Conservation (phyloP, 345 rosid genomes). For the Citrus sinensis region DVS_A1.0 CM039166.1:20494501-20495000, state of each 20-base stretch:
- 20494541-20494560: constrained; percentile 74
- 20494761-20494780: constrained; percentile 50
- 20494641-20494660: constrained; percentile 37
- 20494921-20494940: constrained; percentile 48
- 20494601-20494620: constrained; percentile 67
- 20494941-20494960: constrained; percentile 66
- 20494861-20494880: constrained; percentile 50
- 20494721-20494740: constrained; percentile 49
- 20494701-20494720: constrained; percentile 41
- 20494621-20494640: constrained; percentile 29
- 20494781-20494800: constrained; percentile 43
- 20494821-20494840: constrained; percentile 57
- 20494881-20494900: constrained; percentile 72
- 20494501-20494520: constrained; percentile 67
- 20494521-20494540: constrained; percentile 80
- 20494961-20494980: constrained; percentile 30
- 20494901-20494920: constrained; percentile 45
- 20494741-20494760: constrained; percentile 52
- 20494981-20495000: constrained; percentile 14
- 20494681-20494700: constrained; percentile 64
- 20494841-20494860: constrained; percentile 60
- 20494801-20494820: constrained; percentile 51
- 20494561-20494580: constrained; percentile 45
- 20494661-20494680: constrained; percentile 79
- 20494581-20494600: constrained; percentile 68